Base-by-base conservation (phyloP, 306 rosid genomes). In the Calophaca sinica region DNA sequence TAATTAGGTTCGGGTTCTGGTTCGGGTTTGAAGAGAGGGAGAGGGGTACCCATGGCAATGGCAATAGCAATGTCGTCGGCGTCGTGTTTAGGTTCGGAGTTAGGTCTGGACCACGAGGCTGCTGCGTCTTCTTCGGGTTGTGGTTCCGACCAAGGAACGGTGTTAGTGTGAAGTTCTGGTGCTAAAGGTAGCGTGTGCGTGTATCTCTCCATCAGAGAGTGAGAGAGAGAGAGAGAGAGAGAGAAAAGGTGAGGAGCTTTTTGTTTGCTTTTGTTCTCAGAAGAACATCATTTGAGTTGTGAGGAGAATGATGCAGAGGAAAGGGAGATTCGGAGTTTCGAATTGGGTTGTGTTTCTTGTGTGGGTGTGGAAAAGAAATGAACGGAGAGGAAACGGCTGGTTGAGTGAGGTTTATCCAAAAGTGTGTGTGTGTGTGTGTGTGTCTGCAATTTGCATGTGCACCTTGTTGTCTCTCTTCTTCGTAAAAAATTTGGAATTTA, bases 11-110 rank as follows among this genome's bases (percentile, higher is more conserved):
- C 70, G 50, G 55, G 68, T 44, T 42, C 33, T 1, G 49, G 50
- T 12, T 89, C 89, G 75, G 98, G 89, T 73, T 94, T 91, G 90
- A 87, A 94, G 77, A 87, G 80, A 29, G 89, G 76, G 12, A 88
- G 67, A 55, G 96, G 80, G 9, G 72, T 67, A 41, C 67, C 81
- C 69, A 75, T 55, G 74, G 83, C 80, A 87, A 87, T 68, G 68
- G 70, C 79, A 42, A 65, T 65, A 65, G 68, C 65, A 11, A 66
- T 67, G 68, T 75, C 45, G 8, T 57, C 84, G 31, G 4, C 9
- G 39, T 13, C 4, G 35, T 36, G 68, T 9, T 77, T 81, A 51
- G 77, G 68, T 46, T 71, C 79, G 60, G 67, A 59, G 80, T 70
- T 49, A 62, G 83, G 80, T 70, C 78, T 68, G 61, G 76, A 66